Conservation (phyloP, 257 asterid species). For the Nicotiana tomentosiformis region DNA sequence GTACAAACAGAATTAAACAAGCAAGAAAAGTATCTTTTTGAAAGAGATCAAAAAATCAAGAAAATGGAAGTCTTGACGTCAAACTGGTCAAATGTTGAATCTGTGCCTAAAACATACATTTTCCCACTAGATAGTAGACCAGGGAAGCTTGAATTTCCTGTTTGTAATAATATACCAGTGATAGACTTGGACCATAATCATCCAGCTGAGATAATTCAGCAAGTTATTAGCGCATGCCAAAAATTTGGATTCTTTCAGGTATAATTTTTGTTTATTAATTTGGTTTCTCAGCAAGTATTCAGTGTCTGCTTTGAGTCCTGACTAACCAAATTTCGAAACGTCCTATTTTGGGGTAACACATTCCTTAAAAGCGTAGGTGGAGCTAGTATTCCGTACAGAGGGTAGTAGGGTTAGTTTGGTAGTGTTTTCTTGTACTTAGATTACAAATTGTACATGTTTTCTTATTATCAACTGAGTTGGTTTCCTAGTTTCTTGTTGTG, state of each 20-base stretch:
- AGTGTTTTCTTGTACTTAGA: too few species aligned
- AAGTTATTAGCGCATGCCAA: constrained; percentile 38
- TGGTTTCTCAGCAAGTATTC: too few species aligned
- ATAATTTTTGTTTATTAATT: not conserved
- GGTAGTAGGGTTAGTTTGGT: too few species aligned
- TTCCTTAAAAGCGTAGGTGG: too few species aligned
- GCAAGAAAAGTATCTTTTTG: not conserved
- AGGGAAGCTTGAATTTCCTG: constrained; percentile 9
- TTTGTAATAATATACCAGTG: constrained; percentile 13
- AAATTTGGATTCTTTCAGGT: constrained; percentile 56
- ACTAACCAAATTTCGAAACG: too few species aligned
- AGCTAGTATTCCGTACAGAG: too few species aligned
- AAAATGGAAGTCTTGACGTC: not conserved
- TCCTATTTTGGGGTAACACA: too few species aligned
- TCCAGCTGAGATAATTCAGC: constrained; percentile 11
- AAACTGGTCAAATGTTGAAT: constrained; percentile 6
- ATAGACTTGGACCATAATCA: constrained; percentile 16
- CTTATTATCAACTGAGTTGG: too few species aligned
- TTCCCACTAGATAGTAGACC: constrained; percentile 21
- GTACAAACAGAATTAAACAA: not conserved
- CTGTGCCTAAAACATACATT: constrained; percentile 17
- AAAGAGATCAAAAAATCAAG: not conserved
- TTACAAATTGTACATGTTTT: too few species aligned
- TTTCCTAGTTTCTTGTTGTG: too few species aligned
- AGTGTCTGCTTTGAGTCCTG: too few species aligned